Evolutionary conservation across 2,329 filamentous ascomycete genomes (phyloP).

Genomic region (Verticillium alfalfae): DNA sequence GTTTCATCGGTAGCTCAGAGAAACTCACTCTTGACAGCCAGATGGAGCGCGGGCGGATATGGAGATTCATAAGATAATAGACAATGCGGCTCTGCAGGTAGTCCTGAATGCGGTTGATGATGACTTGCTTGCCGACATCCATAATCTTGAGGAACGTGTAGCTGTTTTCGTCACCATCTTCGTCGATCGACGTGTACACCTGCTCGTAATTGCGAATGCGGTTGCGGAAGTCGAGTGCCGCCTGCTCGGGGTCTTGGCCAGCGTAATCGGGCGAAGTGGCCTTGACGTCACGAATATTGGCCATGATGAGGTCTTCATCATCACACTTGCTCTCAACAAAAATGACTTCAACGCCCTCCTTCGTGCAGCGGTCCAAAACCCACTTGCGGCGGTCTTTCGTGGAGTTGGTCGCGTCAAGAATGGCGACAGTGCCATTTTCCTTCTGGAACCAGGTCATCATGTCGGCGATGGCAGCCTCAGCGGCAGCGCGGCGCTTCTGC

Average conservation of each 20-base stretch:
- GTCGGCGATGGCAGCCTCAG: slow-evolving; percentile 85
- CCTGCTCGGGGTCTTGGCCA: slow-evolving; percentile 87
- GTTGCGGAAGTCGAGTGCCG: slow-evolving; percentile 86
- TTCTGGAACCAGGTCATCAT: slow-evolving; percentile 90
- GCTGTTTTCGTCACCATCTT: slow-evolving; percentile 70
- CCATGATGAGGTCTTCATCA: slow-evolving; percentile 93
- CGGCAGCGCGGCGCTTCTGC: slow-evolving; percentile 78
- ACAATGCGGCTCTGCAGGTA: slow-evolving; percentile 95
- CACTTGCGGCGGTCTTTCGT: slow-evolving; percentile 85
- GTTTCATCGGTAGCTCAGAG: neutral
- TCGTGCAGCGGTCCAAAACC: slow-evolving; percentile 76
- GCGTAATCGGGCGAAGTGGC: slow-evolving; percentile 92
- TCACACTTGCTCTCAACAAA: slow-evolving; percentile 98
- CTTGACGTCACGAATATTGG: slow-evolving; percentile 96
- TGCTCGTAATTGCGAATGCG: slow-evolving; percentile 97
- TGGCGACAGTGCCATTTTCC: slow-evolving; percentile 75
- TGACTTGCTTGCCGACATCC: slow-evolving; percentile 90
- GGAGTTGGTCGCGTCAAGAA: slow-evolving; percentile 94
- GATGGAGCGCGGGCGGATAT: slow-evolving; percentile 93
- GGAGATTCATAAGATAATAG: slow-evolving; percentile 97
- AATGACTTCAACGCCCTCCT: slow-evolving; percentile 78
- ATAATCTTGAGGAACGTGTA: slow-evolving; percentile 97
- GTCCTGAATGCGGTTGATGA: slow-evolving; percentile 96
- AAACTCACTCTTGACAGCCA: slow-evolving; percentile 83
- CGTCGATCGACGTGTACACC: slow-evolving; percentile 89